Percentiles rank a stretch among this genome's conserved stretches.
Evolutionary conservation across 257 asterid species (phyloP).

Genomic region (Plantago ovata): DNA sequence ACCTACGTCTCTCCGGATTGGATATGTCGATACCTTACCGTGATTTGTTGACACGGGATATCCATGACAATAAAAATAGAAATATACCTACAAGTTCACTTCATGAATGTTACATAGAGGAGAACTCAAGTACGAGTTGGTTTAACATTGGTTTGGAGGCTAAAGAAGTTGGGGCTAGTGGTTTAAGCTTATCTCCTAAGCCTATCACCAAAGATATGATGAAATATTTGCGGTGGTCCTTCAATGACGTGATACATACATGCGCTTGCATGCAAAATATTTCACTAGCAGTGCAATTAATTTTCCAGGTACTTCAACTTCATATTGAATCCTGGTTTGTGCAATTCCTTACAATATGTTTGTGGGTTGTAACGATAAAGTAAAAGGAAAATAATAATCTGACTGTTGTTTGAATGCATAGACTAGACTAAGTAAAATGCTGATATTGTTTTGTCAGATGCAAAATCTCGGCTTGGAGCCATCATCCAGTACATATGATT

Average conservation of each 20-base stretch:
- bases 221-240: constrained; percentile 61
- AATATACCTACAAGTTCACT: constrained; percentile 22
- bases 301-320: constrained; percentile 69
- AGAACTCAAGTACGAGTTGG: constrained; percentile 19
- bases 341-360: too few relatives aligned
- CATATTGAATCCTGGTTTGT: constrained; percentile 11
- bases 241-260: constrained; percentile 58
- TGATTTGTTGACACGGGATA: constrained; percentile 25
- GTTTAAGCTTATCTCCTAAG: constrained; percentile 27
- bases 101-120: constrained; percentile 24
- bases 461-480: constrained; percentile 76
- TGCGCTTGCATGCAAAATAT: constrained; percentile 52
- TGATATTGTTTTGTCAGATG: constrained; percentile 49
- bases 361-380: not conserved
- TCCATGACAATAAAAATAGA: constrained; percentile 19
- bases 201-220: constrained; percentile 34
- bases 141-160: constrained; percentile 24
- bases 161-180: constrained; percentile 1
- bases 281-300: constrained; percentile 59
- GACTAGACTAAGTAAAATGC: constrained; percentile 11
- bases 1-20: constrained; percentile 36
- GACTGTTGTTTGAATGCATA: constrained; percentile 5
- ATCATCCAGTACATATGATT: constrained; percentile 55
- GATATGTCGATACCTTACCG: too few relatives aligned
- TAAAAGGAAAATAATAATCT: not conserved